Evolutionary conservation across 805 yeast genomes (phyloP).

Genomic region (Yamadazyma akitaensis): DNA sequence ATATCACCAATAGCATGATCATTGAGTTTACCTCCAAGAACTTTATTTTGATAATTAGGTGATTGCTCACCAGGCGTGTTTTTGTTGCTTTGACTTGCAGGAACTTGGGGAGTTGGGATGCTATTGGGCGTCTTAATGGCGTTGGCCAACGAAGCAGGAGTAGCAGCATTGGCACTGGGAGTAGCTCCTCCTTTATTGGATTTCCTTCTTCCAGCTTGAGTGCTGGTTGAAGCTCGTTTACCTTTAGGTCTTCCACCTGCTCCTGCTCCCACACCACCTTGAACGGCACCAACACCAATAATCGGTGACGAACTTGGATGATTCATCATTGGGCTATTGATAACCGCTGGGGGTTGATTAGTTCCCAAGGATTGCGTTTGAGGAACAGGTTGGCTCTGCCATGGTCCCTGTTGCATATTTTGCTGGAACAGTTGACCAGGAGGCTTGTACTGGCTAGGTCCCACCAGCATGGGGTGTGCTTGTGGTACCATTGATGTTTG

Average conservation of each 20-base stretch:
- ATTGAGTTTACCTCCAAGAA: constrained; percentile 12
- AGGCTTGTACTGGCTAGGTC: constrained; percentile 1
- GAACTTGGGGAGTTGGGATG: constrained; percentile 40
- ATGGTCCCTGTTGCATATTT: constrained; percentile 1
- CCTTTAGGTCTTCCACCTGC: constrained; percentile 7
- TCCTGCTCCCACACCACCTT: constrained; percentile 1
- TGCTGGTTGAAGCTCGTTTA: constrained; percentile 15
- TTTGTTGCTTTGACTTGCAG: constrained; percentile 34
- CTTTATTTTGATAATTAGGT: constrained; percentile 23
- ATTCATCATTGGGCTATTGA: constrained; percentile 9
- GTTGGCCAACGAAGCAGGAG: constrained; percentile 37
- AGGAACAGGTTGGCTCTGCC: constrained; percentile 9
- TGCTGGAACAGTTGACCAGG: neutral
- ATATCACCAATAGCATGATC: constrained; percentile 22
- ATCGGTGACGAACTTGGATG: constrained; percentile 15
- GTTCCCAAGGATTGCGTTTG: constrained; percentile 9
- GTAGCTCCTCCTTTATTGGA: constrained; percentile 28
- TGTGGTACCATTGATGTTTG: neutral
- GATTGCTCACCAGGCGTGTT: constrained; percentile 41
- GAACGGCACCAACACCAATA: constrained; percentile 7
- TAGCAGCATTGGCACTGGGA: constrained; percentile 25
- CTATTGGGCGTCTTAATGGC: constrained; percentile 44
- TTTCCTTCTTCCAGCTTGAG: constrained; percentile 20
- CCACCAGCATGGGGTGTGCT: neutral
- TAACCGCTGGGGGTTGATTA: neutral